A percentile compares a stretch with the other conserved stretches of the same genome.
Conservation (phyloP, 768 basidiomycete species). For the Tylopilus sp. region DNA sequence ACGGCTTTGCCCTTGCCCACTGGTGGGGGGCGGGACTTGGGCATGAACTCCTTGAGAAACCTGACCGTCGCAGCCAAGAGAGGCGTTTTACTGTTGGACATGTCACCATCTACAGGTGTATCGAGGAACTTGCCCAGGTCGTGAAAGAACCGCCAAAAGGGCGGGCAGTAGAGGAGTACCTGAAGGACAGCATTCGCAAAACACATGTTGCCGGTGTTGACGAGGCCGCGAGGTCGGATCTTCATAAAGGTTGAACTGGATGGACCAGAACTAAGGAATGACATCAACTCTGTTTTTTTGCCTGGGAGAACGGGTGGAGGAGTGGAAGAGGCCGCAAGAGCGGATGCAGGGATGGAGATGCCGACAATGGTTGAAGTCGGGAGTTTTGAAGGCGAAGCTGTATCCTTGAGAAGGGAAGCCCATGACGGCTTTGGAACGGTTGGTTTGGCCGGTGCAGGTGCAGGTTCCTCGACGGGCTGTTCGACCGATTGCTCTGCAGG, state of each 20-base stretch:
- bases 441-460: slow-evolving; percentile 23
- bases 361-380: slow-evolving; percentile 72
- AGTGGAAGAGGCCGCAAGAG: slow-evolving; percentile 17
- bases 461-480: background rate
- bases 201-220: slow-evolving; percentile 97
- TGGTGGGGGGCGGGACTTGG: slow-evolving; percentile 21
- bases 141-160: slow-evolving; percentile 75
- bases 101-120: slow-evolving; percentile 24
- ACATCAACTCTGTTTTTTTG: slow-evolving; percentile 50
- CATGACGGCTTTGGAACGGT: slow-evolving; percentile 59
- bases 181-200: slow-evolving; percentile 96
- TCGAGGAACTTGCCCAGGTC: slow-evolving; percentile 59
- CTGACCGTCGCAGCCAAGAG: slow-evolving; percentile 65
- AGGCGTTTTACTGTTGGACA: slow-evolving; percentile 40
- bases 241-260: slow-evolving; percentile 21
- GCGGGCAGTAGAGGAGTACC: slow-evolving; percentile 83
- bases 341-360: slow-evolving; percentile 63
- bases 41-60: slow-evolving; percentile 76
- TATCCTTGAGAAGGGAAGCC: slow-evolving; percentile 62
- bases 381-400: slow-evolving; percentile 37
- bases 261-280: slow-evolving; percentile 47
- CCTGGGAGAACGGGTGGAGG: slow-evolving; percentile 29
- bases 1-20: slow-evolving; percentile 40
- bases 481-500: slow-evolving; percentile 2
- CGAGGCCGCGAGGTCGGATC: slow-evolving; percentile 72